Conservation (phyloP, 169 alveolate species). For the Babesia microti region DNA sequence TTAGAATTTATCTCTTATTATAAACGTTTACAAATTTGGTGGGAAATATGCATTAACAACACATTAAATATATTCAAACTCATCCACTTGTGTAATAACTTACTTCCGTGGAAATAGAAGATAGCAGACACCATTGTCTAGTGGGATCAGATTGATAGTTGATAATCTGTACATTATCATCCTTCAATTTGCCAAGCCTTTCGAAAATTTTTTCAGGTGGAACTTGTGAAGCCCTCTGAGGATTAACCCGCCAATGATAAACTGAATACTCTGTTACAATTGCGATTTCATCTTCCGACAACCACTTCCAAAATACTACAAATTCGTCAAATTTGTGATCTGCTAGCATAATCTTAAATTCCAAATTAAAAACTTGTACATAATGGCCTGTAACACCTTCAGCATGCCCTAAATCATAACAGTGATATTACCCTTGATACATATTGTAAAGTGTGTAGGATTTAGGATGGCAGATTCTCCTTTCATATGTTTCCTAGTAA, state of each 20-base stretch:
- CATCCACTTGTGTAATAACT: slow-evolving; percentile 36
- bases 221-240: slow-evolving; percentile 40
- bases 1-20: no score
- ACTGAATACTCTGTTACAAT: slow-evolving; percentile 81
- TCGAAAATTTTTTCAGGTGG: slow-evolving; percentile 75
- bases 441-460: slow-evolving; percentile 85
- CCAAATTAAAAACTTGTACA: slow-evolving; percentile 77
- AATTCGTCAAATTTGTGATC: slow-evolving; percentile 79
- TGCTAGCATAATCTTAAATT: slow-evolving; percentile 81
- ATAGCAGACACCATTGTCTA: slow-evolving; percentile 85
- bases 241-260: slow-evolving; percentile 79
- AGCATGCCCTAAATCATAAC: slow-evolving; percentile 31
- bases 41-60: no score
- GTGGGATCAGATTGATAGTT: slow-evolving; percentile 74
- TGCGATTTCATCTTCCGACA: slow-evolving; percentile 77
- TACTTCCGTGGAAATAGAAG: slow-evolving; percentile 86
- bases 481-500: slow-evolving; percentile 86
- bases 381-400: slow-evolving; percentile 12
- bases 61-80: no score
- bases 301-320: slow-evolving; percentile 90
- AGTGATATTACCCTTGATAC: slow-evolving; percentile 79
- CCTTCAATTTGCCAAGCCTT: slow-evolving; percentile 74
- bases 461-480: slow-evolving; percentile 93
- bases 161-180: slow-evolving; percentile 78
- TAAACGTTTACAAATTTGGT: no score